phyloP scores from a whole-genome alignment of 2,329 filamentous ascomycete species.

The Cryoendolithus antarcticus region DNA sequence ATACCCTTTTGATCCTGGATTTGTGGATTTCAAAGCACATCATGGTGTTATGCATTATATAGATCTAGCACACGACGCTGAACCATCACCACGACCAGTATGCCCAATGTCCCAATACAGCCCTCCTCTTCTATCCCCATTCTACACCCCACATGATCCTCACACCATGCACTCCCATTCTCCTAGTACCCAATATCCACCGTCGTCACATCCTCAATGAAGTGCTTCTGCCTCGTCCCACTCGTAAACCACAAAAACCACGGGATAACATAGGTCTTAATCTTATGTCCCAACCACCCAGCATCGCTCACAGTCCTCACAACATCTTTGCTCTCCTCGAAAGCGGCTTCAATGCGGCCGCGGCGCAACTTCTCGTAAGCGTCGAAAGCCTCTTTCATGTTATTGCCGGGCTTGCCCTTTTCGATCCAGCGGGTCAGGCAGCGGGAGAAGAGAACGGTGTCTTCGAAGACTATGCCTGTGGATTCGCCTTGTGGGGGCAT shows the following conservation, averaged over 20 bases:
- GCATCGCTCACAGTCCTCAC: constrained; percentile 33
- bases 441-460: constrained; percentile 37
- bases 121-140: too few species aligned
- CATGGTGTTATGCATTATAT: too few species aligned
- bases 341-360: constrained; percentile 32
- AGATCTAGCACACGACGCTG: too few species aligned
- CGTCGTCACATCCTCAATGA: constrained; percentile 33
- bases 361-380: constrained; percentile 37
- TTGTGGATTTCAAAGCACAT: too few species aligned
- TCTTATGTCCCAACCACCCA: constrained; percentile 32
- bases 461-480: constrained; percentile 41
- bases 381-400: constrained; percentile 33
- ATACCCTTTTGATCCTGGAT: too few species aligned
- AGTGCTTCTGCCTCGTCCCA: constrained; percentile 29
- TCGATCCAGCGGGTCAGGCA: constrained; percentile 32
- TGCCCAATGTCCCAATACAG: too few species aligned
- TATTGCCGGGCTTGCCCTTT: constrained; percentile 21
- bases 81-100: too few species aligned
- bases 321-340: constrained; percentile 35
- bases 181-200: constrained; percentile 26
- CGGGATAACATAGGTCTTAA: constrained; percentile 34
- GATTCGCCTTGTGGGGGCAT: constrained; percentile 41
- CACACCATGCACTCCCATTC: too few species aligned
- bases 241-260: constrained; percentile 37
- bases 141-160: too few species aligned